Base-by-base conservation (phyloP, 2,329 filamentous ascomycete genomes). In the Exophiala xenobiotica region DNA sequence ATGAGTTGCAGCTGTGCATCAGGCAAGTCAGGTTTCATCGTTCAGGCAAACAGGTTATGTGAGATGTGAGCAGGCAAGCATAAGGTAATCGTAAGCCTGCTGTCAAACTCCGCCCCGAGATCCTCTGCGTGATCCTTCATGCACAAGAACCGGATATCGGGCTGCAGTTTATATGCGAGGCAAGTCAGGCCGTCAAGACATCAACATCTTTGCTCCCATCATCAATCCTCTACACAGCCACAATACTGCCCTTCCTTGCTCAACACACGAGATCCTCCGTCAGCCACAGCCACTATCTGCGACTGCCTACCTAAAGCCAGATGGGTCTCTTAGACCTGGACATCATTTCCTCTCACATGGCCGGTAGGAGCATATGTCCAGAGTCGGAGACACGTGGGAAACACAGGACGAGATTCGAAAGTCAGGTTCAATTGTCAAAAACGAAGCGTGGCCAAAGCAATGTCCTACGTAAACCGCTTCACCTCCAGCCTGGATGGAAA, bases 31-130 rank as follows among this genome's bases (percentile, higher is more conserved):
- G 9, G n/a, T n/a, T n/a, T n/a, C n/a, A n/a, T n/a, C n/a, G n/a
- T n/a, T n/a, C n/a, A n/a, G n/a, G n/a, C n/a, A 35, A 35, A 35
- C 31, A 35, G 31, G 31, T 35, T 35, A 35, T 35, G 31, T 35
- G n/a, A 35, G 31, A 35, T 27, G 12, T 35, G 31, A n/a, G n/a
- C 31, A 35, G 29, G n/a, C n/a, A 6, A 16, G 31, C 31, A 35
- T 12, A 12, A 35, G 31, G 31, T 27, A 12, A 4, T 8, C 9
- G 31, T 35, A 35, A 35, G 31, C n/a, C 31, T 35, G 31, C 31
- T 16, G 31, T 16, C 8, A 16, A 35, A 4, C 18, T 16, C 31
- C 31, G 31, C 31, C 31, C 31, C 31, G 31, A n/a, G 31, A 35
- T 35, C 12, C 18, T 35, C 31, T n/a, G n/a, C n/a, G n/a, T n/a